Evolutionary conservation across 805 yeast species (phyloP).

Genomic region (Metschnikowia kofuensis): DNA sequence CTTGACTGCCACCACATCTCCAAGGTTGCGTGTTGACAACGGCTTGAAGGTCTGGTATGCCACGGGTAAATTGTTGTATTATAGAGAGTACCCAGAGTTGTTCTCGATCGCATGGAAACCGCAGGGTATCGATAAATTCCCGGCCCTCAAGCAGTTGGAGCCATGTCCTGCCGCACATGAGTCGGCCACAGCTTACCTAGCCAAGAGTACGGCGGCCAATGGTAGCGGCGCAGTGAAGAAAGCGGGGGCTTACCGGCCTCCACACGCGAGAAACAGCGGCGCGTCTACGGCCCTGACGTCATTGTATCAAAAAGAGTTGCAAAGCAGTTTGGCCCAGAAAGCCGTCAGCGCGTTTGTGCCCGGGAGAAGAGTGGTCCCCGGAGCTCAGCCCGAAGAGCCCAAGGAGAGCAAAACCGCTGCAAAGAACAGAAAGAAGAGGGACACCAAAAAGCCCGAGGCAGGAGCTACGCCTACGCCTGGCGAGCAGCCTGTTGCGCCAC

Average conservation of each 20-base stretch:
- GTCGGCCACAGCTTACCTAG: slow-evolving; percentile 60
- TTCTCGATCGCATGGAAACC: slow-evolving; percentile 84
- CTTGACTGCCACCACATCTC: slow-evolving; percentile 94
- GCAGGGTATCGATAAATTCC: slow-evolving; percentile 51
- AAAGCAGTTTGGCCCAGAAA: slow-evolving; percentile 18
- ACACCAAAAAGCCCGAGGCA: slow-evolving; percentile 43
- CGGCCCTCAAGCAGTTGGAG: slow-evolving; percentile 46
- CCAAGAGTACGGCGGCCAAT: slow-evolving; percentile 35
- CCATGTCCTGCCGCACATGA: slow-evolving; percentile 67
- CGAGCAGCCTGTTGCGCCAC: slow-evolving; percentile 11
- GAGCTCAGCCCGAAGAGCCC: slow-evolving; percentile 41
- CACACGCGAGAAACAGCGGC: slow-evolving; percentile 71
- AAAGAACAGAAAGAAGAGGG: slow-evolving; percentile 75
- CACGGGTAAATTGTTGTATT: slow-evolving; percentile 74
- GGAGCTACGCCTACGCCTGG: slow-evolving; percentile 15
- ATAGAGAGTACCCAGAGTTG: slow-evolving; percentile 78
- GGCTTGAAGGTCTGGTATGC: slow-evolving; percentile 93
- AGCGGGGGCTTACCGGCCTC: slow-evolving; percentile 93
- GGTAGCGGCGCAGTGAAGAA: slow-evolving; percentile 43
- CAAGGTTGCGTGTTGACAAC: slow-evolving; percentile 94
- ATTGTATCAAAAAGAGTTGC: slow-evolving; percentile 56
- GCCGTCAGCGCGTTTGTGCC: slow-evolving; percentile 22
- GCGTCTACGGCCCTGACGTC: slow-evolving; percentile 42
- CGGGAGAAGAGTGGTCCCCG: slow-evolving; percentile 48
- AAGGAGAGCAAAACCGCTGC: slow-evolving; percentile 63